Base-by-base conservation (phyloP, 208 protist species). In the Vickermania spadyakhi region DNA sequence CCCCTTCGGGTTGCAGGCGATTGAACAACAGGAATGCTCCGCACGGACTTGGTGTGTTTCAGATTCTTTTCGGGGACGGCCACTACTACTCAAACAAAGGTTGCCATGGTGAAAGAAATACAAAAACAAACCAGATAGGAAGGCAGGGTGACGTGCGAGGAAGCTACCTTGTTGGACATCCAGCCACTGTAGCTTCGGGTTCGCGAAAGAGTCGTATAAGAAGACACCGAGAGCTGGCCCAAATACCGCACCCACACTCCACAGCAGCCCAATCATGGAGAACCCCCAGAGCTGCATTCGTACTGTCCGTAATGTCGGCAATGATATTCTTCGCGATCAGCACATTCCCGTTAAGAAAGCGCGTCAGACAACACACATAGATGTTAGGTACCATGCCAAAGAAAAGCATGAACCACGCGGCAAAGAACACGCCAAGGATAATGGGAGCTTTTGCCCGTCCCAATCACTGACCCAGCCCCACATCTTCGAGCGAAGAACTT, bases 191-290 rank as follows among this genome's bases (percentile, higher is more conserved):
- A 84, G 55, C 31, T 57, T 52, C 50, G 60, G 60, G 49, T 51
- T 68, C 31, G 72, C 68, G 36, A 60, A 65, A 13, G 80, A 78
- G 56, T 87, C 73, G 57, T 88, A 91, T 2, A 91, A 61, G 28
- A 84, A 45, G 13, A 78, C 82, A 52, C 82, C 82, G 11, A 86
- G 31, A 5, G 63, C 54, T 49, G 82, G 82, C 3, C 83, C 83
- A 50, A 90, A 60, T 4, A 86, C 63, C 23, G 75, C 69, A 18
- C 83, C 83, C 59, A 90, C 67, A 3, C 74, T 71, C 31, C 58
- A 77, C 31, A 61, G 71, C 60, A 98, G 95, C 56, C 89, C 97
- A 22, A 99, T 87, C 52, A 98, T 97, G 28, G 95, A 89, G 69
- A 99, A 99, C 56, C 96, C n/a, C 96, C 42, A 70, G 64, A 0